phyloP scores from a whole-genome alignment of 2,329 filamentous ascomycete genomes.

The Aspergillus luchuensis region DNA sequence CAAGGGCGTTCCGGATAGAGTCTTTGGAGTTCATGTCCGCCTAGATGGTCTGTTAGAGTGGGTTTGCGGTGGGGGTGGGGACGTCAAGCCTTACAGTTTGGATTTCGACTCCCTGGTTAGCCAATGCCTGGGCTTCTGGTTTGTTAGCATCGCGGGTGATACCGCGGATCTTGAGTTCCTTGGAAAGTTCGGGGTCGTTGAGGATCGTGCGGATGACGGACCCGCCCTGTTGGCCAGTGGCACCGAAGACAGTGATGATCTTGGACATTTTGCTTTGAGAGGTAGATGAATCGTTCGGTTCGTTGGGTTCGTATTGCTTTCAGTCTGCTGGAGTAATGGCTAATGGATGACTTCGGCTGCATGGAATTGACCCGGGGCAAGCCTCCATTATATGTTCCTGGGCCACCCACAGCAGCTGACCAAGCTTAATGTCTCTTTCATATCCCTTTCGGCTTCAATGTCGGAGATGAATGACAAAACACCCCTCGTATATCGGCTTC shows the following conservation, averaged over 20 bases:
- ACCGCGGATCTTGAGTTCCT: slow-evolving; percentile 11
- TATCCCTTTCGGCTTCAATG: no score
- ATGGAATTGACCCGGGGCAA: no score
- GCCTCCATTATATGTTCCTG: no score
- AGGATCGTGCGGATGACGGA: slow-evolving; percentile 4
- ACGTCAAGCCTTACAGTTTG: neutral
- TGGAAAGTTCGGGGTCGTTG: slow-evolving; percentile 2
- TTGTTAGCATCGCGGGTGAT: slow-evolving; percentile 11
- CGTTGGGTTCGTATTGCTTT: neutral
- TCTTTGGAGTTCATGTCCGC: slow-evolving; percentile 45
- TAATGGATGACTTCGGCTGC: no score
- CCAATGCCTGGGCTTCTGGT: slow-evolving; percentile 7
- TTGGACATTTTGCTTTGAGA: slow-evolving; percentile 4
- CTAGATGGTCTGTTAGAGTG: neutral
- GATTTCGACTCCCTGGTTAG: neutral
- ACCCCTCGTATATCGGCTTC: neutral
- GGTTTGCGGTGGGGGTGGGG: no score
- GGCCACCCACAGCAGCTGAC: no score
- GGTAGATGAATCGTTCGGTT: neutral
- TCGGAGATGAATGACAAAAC: neutral
- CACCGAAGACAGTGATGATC: slow-evolving; percentile 9
- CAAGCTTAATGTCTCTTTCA: no score
- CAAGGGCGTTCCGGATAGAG: slow-evolving; percentile 47
- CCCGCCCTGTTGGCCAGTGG: slow-evolving; percentile 6
- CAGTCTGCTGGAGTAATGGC: neutral